Base-by-base conservation (phyloP, 768 basidiomycete genomes). In the Hygrocybe punicea region DNA sequence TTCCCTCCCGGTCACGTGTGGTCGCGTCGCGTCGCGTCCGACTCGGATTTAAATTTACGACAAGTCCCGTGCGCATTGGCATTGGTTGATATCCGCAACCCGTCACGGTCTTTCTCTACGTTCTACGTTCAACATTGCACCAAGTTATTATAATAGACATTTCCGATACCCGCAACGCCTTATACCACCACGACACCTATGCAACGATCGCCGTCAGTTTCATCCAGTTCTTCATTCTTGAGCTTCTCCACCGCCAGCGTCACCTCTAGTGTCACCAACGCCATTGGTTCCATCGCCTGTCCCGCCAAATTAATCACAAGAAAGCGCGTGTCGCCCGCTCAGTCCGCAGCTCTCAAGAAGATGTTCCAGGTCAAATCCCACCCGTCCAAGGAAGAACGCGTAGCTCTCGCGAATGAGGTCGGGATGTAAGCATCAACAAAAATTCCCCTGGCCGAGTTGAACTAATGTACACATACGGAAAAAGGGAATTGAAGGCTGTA, bases 401-500 rank as follows among this genome's bases (percentile, higher is more conserved):
- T 51, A 21, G 50, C 56, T 17, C 42, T 57, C 7, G 49, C 56
- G 14, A 16, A 13, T 17, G 56, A 57, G 40, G 34, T 57, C 34
- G 56, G 56, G 14, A 57, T 57, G 56, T 52, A 33, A 40, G 56
- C 29, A 24, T 21, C 34, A 11, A 19, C 16, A 21, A 6, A 16
- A 3, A 14, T 42, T 19, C 16, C 29, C 50, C 36, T 33, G 50
- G 7, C 23, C 19, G 17, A 21, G 3, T 4, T 25, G 7, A 23
- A 19, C 35, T 42, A 19, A 21, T 14, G 13, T 16, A 14, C 19
- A 29, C 33, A n/a, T 10, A 35, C 34, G 44, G 6, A 24, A 9
- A 7, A 37, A 76, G 74, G 75, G 74, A 76, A 51, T 58, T 70
- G 50, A 76, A 72, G 57, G 72, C 74, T n/a, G 73, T 76, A 51